Evolutionary conservation across 2,329 filamentous ascomycete species (phyloP), one percentile per base, ranked within the genome.

Genomic region (Aureobasidium mangrovei): DNA sequence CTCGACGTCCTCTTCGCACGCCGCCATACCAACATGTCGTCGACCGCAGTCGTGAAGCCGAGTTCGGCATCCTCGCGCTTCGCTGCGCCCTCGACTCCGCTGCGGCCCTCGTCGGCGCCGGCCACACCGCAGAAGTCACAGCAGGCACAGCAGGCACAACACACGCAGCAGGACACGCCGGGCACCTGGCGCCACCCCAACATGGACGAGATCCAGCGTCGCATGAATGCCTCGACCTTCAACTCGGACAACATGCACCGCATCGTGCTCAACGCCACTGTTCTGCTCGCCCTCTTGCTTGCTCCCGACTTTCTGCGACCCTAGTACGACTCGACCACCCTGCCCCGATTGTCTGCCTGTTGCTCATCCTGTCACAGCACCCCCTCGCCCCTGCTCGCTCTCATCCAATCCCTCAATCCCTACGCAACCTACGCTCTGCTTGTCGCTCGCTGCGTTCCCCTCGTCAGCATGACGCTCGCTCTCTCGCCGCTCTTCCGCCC

Each of bases 111-210:
- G 27, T 45, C 56, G 7, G 47, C 40, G 0, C 47, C 33, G 10
- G 52, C 49, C 32, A 38, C 35, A 31, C 26, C 52, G 18, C 49
- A 47, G 41, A 55, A 58, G 7, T 47, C 53, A 18, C 12, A n/a
- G 31, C 40, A 33, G n/a, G 35, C 33, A 24, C 36, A 44, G 27
- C 40, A 54, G 7, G 47, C 56, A 7, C 41, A 43, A 18, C 41
- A 31, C 26, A 41, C 27, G 35, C 39, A 45, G 41, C 35, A 39
- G 18, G 42, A 46, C 4, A 46, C 43, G 27, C 68, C 73, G 3
- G 91, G 91, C 54, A 88, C 84, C 66, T 98, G 93, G 91, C 82
- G 84, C 65, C 93, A 98, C 69, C 93, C 93, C 33, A 83, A 85
- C 59, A 78, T 96, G 60, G 80, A 89, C 64, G 91, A 97, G 71